These are phyloP conservation scores for Arthroderma sp. DNA, from an alignment of 2,329 filamentous ascomycete genomes.

Conservation along the genomic window DNA sequence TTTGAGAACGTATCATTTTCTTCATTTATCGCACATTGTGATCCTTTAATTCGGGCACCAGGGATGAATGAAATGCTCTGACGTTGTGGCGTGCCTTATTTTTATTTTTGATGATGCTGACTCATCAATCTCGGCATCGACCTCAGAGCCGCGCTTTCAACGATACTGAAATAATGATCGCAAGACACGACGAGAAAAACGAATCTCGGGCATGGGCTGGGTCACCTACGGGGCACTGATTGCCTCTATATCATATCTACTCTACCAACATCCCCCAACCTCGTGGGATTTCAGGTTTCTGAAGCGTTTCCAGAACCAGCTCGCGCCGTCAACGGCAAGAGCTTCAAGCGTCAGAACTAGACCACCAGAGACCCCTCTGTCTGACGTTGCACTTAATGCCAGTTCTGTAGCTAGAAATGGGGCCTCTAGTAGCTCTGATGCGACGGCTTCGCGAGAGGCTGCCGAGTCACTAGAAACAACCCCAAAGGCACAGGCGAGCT, in stretches of 20 bases:
- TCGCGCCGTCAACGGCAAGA: not conserved
- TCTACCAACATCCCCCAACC: slow-evolving; percentile 27
- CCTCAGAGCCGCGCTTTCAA: no score
- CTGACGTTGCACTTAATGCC: not conserved
- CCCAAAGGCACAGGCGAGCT: slow-evolving; percentile 23
- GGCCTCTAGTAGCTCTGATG: not conserved
- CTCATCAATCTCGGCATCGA: no score
- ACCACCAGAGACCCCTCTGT: not conserved
- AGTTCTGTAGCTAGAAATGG: not conserved
- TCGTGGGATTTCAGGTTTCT: slow-evolving; percentile 17
- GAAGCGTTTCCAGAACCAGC: not conserved
- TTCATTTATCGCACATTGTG: no score
- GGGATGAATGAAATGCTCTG: no score
- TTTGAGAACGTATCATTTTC: no score
- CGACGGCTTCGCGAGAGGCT: slow-evolving; percentile 1
- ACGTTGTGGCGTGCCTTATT: no score
- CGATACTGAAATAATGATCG: no score
- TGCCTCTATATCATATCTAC: slow-evolving; percentile 26
- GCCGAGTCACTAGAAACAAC: slow-evolving; percentile 20
- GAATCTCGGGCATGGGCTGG: slow-evolving; percentile 26
- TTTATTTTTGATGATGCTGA: no score
- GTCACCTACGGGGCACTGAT: slow-evolving; percentile 27
- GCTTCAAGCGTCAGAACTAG: not conserved
- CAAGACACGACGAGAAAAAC: not conserved
- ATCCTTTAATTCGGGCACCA: no score